phyloP scores from a whole-genome alignment of 306 rosid genomes.

The Citrullus colocynthis region DNA sequence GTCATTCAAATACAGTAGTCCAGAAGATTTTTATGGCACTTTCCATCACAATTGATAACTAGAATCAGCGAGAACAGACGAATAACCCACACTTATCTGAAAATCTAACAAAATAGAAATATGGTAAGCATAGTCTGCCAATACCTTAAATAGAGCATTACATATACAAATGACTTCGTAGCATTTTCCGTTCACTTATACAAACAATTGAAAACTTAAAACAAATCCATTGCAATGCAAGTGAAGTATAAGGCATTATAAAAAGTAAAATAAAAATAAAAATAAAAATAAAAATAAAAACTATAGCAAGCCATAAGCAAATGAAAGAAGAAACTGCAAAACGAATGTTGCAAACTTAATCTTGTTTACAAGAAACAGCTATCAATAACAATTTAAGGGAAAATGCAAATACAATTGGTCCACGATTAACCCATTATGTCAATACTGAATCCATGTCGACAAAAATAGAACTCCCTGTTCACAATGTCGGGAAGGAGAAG shows the following conservation, averaged over 20 bases:
- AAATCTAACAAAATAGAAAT: not conserved
- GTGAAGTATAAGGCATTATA: not conserved
- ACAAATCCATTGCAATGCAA: not conserved
- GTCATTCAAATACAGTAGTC: constrained; percentile 1
- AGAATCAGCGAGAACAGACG: not conserved
- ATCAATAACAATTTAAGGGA: not conserved
- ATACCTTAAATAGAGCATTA: not conserved
- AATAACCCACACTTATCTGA: not conserved
- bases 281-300: not conserved
- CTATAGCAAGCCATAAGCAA: not conserved
- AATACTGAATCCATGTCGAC: not conserved
- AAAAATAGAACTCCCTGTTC: not conserved
- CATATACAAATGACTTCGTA: not conserved
- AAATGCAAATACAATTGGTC: not conserved
- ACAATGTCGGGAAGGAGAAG: not conserved
- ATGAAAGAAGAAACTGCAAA: not conserved
- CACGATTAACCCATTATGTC: not conserved
- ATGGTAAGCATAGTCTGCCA: not conserved
- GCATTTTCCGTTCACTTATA: not conserved
- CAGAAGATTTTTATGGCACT: not conserved
- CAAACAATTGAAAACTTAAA: not conserved
- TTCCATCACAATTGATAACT: not conserved
- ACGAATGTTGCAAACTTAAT: not conserved
- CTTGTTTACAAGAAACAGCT: not conserved
- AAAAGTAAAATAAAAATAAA: no score